Conservation (phyloP, 768 basidiomycete species). For the Leccinum broughii region DNA sequence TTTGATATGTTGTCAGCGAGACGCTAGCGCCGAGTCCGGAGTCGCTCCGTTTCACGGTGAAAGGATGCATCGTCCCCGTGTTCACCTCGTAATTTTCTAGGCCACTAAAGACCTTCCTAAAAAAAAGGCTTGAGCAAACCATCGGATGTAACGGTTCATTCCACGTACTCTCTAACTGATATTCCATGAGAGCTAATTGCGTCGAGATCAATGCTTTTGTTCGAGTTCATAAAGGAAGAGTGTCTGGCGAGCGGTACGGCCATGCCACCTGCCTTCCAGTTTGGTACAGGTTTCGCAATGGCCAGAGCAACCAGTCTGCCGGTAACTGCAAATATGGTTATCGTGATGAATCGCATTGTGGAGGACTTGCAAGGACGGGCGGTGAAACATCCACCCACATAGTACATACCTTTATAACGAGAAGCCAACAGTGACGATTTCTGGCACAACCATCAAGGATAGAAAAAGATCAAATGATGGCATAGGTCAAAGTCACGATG, state of each 20-base stretch:
- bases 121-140: no score
- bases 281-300: not conserved
- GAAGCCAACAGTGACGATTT: no score
- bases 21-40: no score
- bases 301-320: not conserved
- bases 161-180: not conserved
- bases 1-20: no score
- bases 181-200: not conserved
- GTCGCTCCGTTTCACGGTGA: no score
- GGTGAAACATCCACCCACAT: not conserved
- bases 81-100: no score
- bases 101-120: no score
- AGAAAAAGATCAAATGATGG: not conserved
- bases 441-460: not conserved
- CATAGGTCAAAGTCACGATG: not conserved
- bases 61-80: no score
- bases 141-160: no score
- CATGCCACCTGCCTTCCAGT: not conserved
- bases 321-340: not conserved
- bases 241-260: not conserved
- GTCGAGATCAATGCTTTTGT: not conserved
- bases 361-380: not conserved
- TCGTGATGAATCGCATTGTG: not conserved
- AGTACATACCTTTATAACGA: not conserved
- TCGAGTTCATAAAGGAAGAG: not conserved